Evolutionary conservation across 192 early-diverging fungal species (phyloP).

Genomic region (Coemansia sp.): DNA sequence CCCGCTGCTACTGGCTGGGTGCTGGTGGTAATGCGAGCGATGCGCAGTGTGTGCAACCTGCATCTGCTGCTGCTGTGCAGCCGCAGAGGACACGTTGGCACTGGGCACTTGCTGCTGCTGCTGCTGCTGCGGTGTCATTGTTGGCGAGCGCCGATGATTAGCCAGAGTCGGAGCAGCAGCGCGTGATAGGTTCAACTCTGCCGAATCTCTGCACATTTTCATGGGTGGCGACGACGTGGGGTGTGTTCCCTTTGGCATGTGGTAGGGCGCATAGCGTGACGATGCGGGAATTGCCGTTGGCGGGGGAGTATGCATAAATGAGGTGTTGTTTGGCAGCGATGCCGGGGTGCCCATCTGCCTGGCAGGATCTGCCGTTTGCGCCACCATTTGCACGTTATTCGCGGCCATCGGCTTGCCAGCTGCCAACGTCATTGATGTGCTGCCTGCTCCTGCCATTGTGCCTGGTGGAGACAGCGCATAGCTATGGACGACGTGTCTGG

Average conservation of each 20-base stretch:
- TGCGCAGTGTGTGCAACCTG: conserved; percentile 4
- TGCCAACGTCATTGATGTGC: not conserved
- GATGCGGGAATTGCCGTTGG: conserved; percentile 8
- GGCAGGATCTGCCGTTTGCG: conserved; percentile 32
- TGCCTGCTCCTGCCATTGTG: not conserved
- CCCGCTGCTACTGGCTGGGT: not conserved
- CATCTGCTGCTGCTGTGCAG: not conserved
- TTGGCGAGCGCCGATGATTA: conserved; percentile 12
- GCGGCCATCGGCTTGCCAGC: not conserved
- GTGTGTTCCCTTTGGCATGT: conserved; percentile 33
- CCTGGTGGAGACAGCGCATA: not conserved
- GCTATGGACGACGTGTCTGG: not conserved
- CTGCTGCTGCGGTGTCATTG: conserved; percentile 10
- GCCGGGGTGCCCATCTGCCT: conserved; percentile 14
- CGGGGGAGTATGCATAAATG: conserved; percentile 50
- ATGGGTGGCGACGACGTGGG: conserved; percentile 11
- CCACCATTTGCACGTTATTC: conserved; percentile 38
- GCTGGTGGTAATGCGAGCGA: conserved; percentile 11
- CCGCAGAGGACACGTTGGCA: not conserved
- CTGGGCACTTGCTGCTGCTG: conserved; percentile 22
- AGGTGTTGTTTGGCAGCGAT: conserved; percentile 28
- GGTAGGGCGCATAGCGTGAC: conserved; percentile 51
- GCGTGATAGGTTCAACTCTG: conserved; percentile 7
- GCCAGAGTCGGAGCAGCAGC: not conserved
- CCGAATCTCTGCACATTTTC: conserved; percentile 1